Base-by-base conservation (phyloP, 2,329 filamentous ascomycete genomes). In the Madurella fahalii region DNA sequence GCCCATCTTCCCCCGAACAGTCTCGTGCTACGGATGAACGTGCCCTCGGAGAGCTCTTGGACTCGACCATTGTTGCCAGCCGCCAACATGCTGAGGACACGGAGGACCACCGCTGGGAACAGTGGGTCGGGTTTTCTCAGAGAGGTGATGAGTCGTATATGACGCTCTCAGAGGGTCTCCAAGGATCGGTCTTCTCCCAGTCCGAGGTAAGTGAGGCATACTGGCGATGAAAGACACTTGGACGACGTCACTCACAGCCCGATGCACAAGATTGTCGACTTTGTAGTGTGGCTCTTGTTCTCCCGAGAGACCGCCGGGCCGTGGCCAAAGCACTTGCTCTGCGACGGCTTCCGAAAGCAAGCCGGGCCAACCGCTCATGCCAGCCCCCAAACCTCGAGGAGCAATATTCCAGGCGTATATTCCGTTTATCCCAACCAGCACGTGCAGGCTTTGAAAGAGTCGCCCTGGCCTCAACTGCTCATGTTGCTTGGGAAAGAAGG, bases 281-380 rank as follows among this genome's bases (percentile, higher is more conserved):
- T 89, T 68, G 80, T 82, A 30, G 82, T 96, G 41, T 91, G 87
- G 83, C 77, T 82, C 9, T 74, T 96, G 2, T 96, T 95, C 69
- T 82, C 80, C 12, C 78, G 80, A 61, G 71, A 75, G 15, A 67
- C 67, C 17, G 64, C 69, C 30, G 71, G 70, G 55, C 69, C 75
- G 47, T 81, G 79, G 64, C 85, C 87, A 1, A 80, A 82, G 48
- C 89, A 96, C 71, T 65, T 96, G 5, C 79, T 99, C 4, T 92
- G 90, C 62, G 86, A 95, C 74, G 93, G 93, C 20, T 95, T 86
- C 63, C 83, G 86, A 63, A 82, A 78, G 61, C 67, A 72, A 52
- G 43, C 60, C 25, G 61, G 62, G 34, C 55, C 54, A 4, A 54
- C 40, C 20, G 42, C 34, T 15, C 47, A 43, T 1, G 30, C 53